Percentiles rank a stretch among this genome's conserved stretches.
Conservation (phyloP, 306 rosid species). For the Hippophae tibetana region DNA sequence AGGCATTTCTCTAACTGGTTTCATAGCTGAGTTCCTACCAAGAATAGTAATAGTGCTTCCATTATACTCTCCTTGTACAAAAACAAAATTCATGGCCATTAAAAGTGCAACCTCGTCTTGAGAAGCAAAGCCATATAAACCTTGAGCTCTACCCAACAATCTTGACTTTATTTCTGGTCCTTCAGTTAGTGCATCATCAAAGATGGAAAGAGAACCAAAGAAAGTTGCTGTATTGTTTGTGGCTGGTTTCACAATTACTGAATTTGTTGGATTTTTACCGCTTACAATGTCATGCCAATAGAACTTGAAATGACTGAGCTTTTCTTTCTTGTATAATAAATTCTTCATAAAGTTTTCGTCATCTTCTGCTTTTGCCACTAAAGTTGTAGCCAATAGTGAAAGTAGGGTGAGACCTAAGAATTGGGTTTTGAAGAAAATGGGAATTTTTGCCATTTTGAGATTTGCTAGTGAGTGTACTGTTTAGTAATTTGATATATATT, state of each 20-base stretch:
- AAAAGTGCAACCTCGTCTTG: constrained; percentile 30
- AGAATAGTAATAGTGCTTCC: constrained; percentile 53
- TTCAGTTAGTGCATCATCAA: constrained; percentile 50
- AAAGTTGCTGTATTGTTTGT: constrained; percentile 17
- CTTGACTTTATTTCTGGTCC: constrained; percentile 30
- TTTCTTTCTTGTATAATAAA: constrained; percentile 12
- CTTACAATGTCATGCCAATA: constrained; percentile 41
- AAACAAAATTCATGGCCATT: constrained; percentile 49
- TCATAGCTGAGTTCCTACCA: constrained; percentile 37
- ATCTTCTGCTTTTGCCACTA: too few species aligned
- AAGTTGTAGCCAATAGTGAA: too few species aligned
- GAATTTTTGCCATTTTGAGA: too few species aligned
- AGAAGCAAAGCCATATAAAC: constrained; percentile 52
- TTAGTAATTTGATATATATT: too few species aligned
- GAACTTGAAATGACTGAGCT: constrained; percentile 42
- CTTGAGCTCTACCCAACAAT: constrained; percentile 52
- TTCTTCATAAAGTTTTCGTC: too few species aligned
- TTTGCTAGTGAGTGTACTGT: too few species aligned
- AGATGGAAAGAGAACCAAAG: constrained; percentile 43
- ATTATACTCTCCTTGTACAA: constrained; percentile 42
- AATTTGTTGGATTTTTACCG: constrained; percentile 38
- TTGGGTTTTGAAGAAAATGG: too few species aligned
- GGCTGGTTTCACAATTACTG: constrained; percentile 31
- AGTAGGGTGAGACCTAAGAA: too few species aligned
- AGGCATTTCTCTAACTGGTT: constrained; percentile 53